Evolutionary conservation across 2,329 filamentous ascomycete species (phyloP), one percentile per base, ranked within the genome.

Genomic region (Dryadomyces quercivorus): DNA sequence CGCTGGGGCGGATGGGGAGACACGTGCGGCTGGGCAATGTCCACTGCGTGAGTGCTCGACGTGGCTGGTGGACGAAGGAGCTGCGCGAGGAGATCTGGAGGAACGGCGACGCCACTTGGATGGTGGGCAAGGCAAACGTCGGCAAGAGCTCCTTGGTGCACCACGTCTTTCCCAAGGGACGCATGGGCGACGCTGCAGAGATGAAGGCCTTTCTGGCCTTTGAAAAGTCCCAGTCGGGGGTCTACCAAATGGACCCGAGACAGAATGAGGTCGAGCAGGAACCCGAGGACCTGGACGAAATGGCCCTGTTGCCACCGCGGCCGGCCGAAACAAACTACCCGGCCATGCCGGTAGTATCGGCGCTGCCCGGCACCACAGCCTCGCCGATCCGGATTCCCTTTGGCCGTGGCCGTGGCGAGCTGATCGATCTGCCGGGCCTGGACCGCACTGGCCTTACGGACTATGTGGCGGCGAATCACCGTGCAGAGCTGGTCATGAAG

Each of bases 101-200:
- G 46, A 80, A 88, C 50, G 90, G 89, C 4, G 92, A 92, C 5
- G 93, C 84, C 16, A 85, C 87, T 16, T 98, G 93, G 92, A 84
- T 98, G 75, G 86, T 98, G 2, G 93, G 93, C n/a, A 97, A 95
- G 68, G 89, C 90, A 59, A 98, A 98, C 64, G 94, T 97, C 2
- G 94, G 93, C 22, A 98, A 98, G 70, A 97, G 92, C 62, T 85
- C 86, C 64, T 77, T 98, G 2, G 95, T 97, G 57, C 84, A 93
- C 61, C 80, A 83, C 5, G 82, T 96, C 8, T 95, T 91, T 63
- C 92, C 94, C 4, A 92, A 86, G 74, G 83, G 82, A 26, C 75
- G 75, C 40, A 76, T 75, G 70, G 73, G 69, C 12, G 64, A 12
- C 44, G 26, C 5, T 4, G 38, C 13, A 2, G 15, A 3, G 18